Conservation (phyloP, 371 early-diverging fungal genomes). For the Synchytrium microbalum region DNA sequence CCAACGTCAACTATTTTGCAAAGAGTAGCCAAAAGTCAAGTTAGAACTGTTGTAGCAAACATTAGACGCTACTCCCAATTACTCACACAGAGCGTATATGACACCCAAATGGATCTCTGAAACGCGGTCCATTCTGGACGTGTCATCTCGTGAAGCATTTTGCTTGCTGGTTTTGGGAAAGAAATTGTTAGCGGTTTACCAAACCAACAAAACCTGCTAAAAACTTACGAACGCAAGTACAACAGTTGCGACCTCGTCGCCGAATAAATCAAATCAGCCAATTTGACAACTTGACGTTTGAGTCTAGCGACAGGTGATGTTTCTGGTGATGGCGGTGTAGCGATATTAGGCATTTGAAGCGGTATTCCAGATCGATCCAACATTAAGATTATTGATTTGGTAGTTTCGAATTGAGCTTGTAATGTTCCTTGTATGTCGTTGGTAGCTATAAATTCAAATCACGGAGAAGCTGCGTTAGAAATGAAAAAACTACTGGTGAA, state of each 20-base stretch:
- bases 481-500: too few relatives aligned
- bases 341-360: too few relatives aligned
- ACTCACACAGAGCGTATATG: slow-evolving; percentile 7
- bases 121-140: background rate
- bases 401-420: slow-evolving; percentile 13
- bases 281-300: background rate
- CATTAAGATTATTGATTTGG: background rate
- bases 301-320: background rate
- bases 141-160: too few relatives aligned
- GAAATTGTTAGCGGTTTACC: too few relatives aligned
- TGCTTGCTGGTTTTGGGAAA: too few relatives aligned
- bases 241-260: background rate
- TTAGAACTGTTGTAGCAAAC: background rate
- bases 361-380: background rate
- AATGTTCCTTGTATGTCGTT: slow-evolving; percentile 2
- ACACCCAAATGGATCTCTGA: background rate
- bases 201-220: too few relatives aligned
- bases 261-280: background rate
- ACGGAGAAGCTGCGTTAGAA: background rate
- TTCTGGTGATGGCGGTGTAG: background rate
- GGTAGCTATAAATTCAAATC: background rate
- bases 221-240: background rate
- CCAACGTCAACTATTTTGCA: background rate
- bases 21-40: background rate
- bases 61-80: background rate